phyloP scores from a whole-genome alignment of 805 yeast genomes.

The Sugiyamaella valdiviana region DNA sequence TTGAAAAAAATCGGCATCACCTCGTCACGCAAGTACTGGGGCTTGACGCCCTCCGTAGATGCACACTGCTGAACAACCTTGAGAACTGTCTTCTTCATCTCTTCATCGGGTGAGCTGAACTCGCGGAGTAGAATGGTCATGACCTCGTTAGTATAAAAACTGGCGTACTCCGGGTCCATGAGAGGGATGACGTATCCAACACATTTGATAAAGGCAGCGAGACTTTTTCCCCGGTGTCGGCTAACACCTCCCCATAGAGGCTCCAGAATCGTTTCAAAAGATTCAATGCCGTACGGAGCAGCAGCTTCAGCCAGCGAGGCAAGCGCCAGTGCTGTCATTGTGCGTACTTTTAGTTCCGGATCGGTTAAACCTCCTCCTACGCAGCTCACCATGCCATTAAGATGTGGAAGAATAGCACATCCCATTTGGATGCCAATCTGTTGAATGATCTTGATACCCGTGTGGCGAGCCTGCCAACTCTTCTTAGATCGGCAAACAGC shows the following conservation, averaged over 20 bases:
- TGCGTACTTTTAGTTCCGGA: slow-evolving; percentile 60
- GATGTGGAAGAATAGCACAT: slow-evolving; percentile 66
- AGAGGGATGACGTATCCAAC: slow-evolving; percentile 76
- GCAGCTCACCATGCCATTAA: slow-evolving; percentile 59
- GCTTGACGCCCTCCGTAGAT: slow-evolving; percentile 48
- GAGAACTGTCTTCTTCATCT: slow-evolving; percentile 71
- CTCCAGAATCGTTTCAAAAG: slow-evolving; percentile 68
- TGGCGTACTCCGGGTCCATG: slow-evolving; percentile 78
- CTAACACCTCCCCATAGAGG: slow-evolving; percentile 77
- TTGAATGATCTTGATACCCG: slow-evolving; percentile 72
- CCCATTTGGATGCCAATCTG: slow-evolving; percentile 67
- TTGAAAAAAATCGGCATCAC: slow-evolving; percentile 58
- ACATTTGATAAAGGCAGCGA: slow-evolving; percentile 71
- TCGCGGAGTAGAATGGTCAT: slow-evolving; percentile 63
- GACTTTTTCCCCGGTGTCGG: slow-evolving; percentile 66
- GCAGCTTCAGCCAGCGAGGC: slow-evolving; percentile 74
- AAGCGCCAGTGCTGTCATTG: slow-evolving; percentile 64
- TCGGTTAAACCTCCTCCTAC: slow-evolving; percentile 55
- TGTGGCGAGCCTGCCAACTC: slow-evolving; percentile 76
- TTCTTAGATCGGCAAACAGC: slow-evolving; percentile 75
- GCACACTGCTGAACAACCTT: slow-evolving; percentile 63
- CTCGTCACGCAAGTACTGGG: slow-evolving; percentile 43
- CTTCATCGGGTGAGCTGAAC: slow-evolving; percentile 78
- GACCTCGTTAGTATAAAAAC: slow-evolving; percentile 69
- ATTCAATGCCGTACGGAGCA: slow-evolving; percentile 83